Percentiles rank a stretch among this genome's conserved stretches.
These are phyloP conservation scores for Leccinum truebloodii DNA, from an alignment of 768 basidiomycete genomes.

Conservation along the genomic window DNA sequence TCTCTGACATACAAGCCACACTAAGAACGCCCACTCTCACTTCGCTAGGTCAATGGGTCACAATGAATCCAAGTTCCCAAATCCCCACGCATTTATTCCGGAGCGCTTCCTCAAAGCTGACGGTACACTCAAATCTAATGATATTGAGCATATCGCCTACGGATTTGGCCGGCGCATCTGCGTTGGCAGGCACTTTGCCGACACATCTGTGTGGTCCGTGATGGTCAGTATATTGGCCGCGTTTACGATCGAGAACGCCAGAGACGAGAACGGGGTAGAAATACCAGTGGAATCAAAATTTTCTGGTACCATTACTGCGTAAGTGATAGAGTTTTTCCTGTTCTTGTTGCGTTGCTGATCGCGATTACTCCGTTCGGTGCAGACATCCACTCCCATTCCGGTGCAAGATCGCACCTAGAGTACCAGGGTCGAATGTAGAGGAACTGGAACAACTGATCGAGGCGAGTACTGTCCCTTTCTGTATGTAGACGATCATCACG, in stretches of 20 bases:
- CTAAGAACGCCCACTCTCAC: not conserved
- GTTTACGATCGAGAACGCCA: constrained; percentile 19
- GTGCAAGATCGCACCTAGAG: constrained; percentile 16
- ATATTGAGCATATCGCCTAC: constrained; percentile 15
- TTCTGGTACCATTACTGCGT: constrained; percentile 10
- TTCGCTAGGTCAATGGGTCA: constrained; percentile 25
- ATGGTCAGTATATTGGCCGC: constrained; percentile 20
- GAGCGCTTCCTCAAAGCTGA: constrained; percentile 41
- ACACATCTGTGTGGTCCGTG: constrained; percentile 26
- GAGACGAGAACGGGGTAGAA: constrained; percentile 22
- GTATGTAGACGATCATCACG: not conserved
- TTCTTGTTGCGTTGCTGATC: constrained; percentile 1
- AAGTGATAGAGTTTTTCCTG: not conserved
- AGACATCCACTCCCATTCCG: constrained; percentile 22
- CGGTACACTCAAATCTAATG: constrained; percentile 17
- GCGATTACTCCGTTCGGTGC: too few relatives aligned
- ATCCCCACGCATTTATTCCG: constrained; percentile 39
- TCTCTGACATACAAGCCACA: not conserved
- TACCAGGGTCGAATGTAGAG: constrained; percentile 7
- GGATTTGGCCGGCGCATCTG: constrained; percentile 35
- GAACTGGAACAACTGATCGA: constrained; percentile 15
- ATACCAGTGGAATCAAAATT: constrained; percentile 20
- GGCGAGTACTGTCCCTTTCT: constrained; percentile 11
- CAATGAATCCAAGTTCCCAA: constrained; percentile 36
- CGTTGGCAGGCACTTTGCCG: constrained; percentile 29